Evolutionary conservation across 2,329 filamentous ascomycete genomes (phyloP).

Genomic region (Aspergillus pseudoterreus): DNA sequence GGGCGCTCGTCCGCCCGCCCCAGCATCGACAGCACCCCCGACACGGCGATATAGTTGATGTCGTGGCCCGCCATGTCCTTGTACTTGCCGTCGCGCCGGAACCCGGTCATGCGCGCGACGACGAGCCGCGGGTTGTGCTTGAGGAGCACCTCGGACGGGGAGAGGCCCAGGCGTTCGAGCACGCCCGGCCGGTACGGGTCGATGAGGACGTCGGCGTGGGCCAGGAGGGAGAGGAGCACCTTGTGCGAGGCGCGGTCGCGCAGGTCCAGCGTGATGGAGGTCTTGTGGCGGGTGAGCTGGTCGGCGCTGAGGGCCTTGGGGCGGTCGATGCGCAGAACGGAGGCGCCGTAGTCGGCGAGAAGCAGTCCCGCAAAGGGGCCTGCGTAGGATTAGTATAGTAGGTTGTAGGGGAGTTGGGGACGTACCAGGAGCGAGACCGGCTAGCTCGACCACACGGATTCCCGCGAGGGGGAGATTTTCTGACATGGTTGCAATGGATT

Average conservation of each 20-base stretch:
- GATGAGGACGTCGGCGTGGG: conserved; percentile 72
- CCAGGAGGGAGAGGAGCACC: conserved; percentile 64
- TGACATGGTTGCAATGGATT: conserved; percentile 13
- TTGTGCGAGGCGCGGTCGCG: conserved; percentile 62
- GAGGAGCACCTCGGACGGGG: conserved; percentile 63
- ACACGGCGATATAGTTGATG: conserved; percentile 92
- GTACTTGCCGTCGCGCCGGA: conserved; percentile 82
- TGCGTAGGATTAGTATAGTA: conserved; percentile 29
- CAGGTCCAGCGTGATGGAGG: conserved; percentile 75
- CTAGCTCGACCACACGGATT: conserved; percentile 63
- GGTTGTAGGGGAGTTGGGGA: conserved; percentile 5
- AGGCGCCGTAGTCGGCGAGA: conserved; percentile 83
- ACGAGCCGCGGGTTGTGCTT: conserved; percentile 70
- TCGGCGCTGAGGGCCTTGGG: conserved; percentile 57
- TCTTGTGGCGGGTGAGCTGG: conserved; percentile 74
- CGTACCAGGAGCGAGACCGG: conserved; percentile 62
- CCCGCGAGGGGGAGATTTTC: conserved; percentile 56
- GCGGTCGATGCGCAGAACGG: conserved; percentile 81
- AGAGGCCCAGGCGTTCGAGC: conserved; percentile 77
- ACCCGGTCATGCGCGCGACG: conserved; percentile 83
- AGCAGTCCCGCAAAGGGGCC: conserved; percentile 86
- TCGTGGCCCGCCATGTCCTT: conserved; percentile 87
- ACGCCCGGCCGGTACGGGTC: conserved; percentile 92
- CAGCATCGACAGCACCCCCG: conserved; percentile 72
- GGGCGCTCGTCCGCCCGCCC: conserved; percentile 68